These are phyloP conservation scores for Onygena corvina DNA, from an alignment of 2,329 filamentous ascomycete species.

Conservation along the genomic window DNA sequence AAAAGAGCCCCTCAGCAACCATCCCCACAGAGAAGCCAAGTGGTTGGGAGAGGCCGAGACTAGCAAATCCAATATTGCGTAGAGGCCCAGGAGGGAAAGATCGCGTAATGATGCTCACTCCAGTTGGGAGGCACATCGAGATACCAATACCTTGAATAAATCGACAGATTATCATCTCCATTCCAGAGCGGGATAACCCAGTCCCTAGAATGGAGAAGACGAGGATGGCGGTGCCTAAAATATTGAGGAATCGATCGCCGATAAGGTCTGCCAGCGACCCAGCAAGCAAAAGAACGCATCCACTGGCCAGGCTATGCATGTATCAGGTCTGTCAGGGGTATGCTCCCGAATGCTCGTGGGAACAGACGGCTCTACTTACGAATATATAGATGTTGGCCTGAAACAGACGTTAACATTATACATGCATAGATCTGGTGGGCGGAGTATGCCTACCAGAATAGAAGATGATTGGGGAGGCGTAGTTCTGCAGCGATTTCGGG, in stretches of 20 bases:
- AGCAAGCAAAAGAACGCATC: constrained; percentile 36
- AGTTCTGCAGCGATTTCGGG: constrained; percentile 33
- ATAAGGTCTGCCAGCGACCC: constrained; percentile 41
- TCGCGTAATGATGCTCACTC: constrained; percentile 37
- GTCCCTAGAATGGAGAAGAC: constrained; percentile 32
- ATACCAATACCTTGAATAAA: constrained; percentile 35
- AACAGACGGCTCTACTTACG: constrained; percentile 3
- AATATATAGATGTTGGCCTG: constrained; percentile 12
- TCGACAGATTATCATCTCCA: constrained; percentile 37
- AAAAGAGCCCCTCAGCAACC: constrained; percentile 39
- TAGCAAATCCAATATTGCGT: constrained; percentile 41
- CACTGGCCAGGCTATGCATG: constrained; percentile 24
- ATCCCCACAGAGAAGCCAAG: constrained; percentile 41
- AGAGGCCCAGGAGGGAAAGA: constrained; percentile 34
- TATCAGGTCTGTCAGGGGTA: constrained; percentile 21
- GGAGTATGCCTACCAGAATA: constrained; percentile 9
- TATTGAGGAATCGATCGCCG: constrained; percentile 35
- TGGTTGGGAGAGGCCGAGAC: constrained; percentile 39
- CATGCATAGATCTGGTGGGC: neutral
- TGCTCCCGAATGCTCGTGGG: neutral
- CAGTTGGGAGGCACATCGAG: constrained; percentile 36
- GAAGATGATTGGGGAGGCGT: constrained; percentile 17
- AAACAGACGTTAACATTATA: neutral
- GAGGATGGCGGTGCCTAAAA: constrained; percentile 35
- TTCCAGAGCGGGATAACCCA: constrained; percentile 27